Conservation (phyloP, 495 filamentous ascomycete species). For the Terfezia claveryi region DNA sequence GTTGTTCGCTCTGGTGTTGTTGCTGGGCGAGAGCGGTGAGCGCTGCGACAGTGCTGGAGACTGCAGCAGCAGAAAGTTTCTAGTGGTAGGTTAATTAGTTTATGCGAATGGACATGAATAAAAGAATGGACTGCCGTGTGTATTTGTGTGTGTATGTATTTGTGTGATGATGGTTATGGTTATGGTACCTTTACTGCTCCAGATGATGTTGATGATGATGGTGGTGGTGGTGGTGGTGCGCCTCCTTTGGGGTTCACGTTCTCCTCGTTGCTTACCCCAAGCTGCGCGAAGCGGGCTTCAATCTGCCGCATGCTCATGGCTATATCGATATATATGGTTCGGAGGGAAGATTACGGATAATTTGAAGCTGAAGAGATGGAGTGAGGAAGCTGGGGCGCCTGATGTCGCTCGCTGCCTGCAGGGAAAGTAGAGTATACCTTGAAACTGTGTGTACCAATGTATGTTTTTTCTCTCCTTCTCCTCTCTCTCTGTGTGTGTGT, state of each 20-base stretch:
- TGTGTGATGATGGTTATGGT: conserved; percentile 17
- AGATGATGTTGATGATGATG: neutral
- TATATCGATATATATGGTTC: neutral
- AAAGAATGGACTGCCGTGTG: neutral
- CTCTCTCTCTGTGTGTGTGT: too few species aligned
- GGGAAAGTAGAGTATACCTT: too few species aligned
- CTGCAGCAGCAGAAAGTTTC: conserved; percentile 26
- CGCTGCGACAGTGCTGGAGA: conserved; percentile 32
- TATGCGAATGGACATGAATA: neutral
- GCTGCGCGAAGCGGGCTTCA: conserved; percentile 60
- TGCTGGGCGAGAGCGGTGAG: conserved; percentile 30
- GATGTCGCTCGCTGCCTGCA: too few species aligned
- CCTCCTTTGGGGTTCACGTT: conserved; percentile 22
- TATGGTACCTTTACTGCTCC: conserved; percentile 4
- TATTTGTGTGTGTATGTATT: conserved; percentile 5
- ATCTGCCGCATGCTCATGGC: conserved; percentile 38
- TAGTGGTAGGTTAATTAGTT: too few species aligned
- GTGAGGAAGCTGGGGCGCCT: too few species aligned
- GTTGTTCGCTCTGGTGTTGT: conserved; percentile 28
- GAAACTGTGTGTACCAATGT: too few species aligned
- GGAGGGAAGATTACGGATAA: too few species aligned
- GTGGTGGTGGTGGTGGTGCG: neutral
- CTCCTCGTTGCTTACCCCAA: conserved; percentile 67
- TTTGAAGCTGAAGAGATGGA: too few species aligned
- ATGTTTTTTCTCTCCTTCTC: too few species aligned